These are phyloP conservation scores for Durusdinium trenchii DNA, from an alignment of 73 alveolate genomes.

Conservation along the genomic window DNA sequence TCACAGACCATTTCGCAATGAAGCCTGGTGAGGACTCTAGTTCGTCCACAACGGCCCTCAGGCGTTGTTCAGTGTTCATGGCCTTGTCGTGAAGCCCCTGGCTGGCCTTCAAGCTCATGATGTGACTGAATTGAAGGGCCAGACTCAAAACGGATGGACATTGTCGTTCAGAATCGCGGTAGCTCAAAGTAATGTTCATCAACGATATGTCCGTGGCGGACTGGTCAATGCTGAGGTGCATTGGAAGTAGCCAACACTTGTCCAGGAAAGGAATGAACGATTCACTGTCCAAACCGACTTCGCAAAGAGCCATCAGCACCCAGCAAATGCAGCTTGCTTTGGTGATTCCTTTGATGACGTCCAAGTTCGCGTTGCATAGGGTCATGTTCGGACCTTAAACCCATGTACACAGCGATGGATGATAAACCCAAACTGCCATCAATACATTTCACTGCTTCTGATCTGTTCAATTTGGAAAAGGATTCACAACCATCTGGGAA, in stretches of 20 bases:
- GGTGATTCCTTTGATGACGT: slow-evolving; percentile 8
- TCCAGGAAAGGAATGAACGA: slow-evolving; percentile 1
- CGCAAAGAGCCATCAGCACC: background rate
- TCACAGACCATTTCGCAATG: background rate
- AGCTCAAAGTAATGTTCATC: background rate
- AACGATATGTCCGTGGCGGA: background rate
- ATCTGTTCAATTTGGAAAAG: too few relatives aligned
- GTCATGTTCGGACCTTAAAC: background rate
- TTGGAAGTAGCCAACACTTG: background rate
- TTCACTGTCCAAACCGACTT: background rate
- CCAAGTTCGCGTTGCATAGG: background rate
- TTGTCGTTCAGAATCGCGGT: background rate
- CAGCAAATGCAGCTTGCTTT: background rate
- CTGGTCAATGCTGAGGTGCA: background rate
- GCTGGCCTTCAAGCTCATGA: background rate
- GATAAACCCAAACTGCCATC: too few relatives aligned
- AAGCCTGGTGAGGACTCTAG: background rate
- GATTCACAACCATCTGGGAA: too few relatives aligned
- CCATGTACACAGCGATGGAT: too few relatives aligned
- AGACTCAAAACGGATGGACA: background rate
- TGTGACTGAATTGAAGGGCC: slow-evolving; percentile 16
- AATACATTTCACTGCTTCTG: too few relatives aligned
- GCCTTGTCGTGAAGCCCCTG: background rate
- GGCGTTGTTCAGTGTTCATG: background rate
- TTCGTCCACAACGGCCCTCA: background rate